Percentiles rank a stretch among this genome's conserved stretches.
Conservation (phyloP, 2,329 filamentous ascomycete species). For the Trichoderma breve region DNA sequence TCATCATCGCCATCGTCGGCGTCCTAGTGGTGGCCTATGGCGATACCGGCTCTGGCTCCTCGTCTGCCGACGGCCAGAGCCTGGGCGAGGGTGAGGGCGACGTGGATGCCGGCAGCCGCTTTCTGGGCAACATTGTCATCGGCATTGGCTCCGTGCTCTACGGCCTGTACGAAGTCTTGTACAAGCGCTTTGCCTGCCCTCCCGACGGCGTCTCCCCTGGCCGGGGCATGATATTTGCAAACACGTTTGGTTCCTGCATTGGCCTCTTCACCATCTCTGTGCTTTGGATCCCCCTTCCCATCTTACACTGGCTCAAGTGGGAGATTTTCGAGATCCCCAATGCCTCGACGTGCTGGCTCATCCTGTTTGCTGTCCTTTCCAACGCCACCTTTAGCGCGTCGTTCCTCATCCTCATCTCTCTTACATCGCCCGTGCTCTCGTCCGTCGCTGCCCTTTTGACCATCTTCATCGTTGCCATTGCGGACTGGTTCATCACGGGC, state of each 20-base stretch:
- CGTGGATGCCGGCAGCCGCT: constrained; percentile 56
- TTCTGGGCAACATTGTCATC: constrained; percentile 88
- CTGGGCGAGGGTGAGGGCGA: constrained; percentile 45
- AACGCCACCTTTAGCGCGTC: constrained; percentile 92
- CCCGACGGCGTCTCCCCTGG: constrained; percentile 80
- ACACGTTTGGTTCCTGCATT: constrained; percentile 84
- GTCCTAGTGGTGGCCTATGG: constrained; percentile 96
- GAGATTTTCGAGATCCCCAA: constrained; percentile 81
- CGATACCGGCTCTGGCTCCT: constrained; percentile 54
- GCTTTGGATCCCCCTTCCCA: constrained; percentile 86
- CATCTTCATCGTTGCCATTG: constrained; percentile 92
- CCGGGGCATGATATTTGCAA: constrained; percentile 96
- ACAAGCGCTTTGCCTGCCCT: constrained; percentile 90
- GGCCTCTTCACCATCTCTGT: constrained; percentile 81
- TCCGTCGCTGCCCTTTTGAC: constrained; percentile 91
- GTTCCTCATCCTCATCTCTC: constrained; percentile 87
- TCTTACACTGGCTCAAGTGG: constrained; percentile 74
- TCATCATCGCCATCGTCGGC: constrained; percentile 80
- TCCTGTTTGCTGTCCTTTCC: constrained; percentile 75
- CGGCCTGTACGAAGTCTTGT: constrained; percentile 94
- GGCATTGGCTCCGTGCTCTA: constrained; percentile 88
- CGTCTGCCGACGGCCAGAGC: neutral
- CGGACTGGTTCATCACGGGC: constrained; percentile 84
- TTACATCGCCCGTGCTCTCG: constrained; percentile 88
- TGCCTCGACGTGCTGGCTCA: constrained; percentile 74